phyloP scores from a whole-genome alignment of 1,284 basidiomycete genomes.

The Tetrapyrgos nigripes region DNA sequence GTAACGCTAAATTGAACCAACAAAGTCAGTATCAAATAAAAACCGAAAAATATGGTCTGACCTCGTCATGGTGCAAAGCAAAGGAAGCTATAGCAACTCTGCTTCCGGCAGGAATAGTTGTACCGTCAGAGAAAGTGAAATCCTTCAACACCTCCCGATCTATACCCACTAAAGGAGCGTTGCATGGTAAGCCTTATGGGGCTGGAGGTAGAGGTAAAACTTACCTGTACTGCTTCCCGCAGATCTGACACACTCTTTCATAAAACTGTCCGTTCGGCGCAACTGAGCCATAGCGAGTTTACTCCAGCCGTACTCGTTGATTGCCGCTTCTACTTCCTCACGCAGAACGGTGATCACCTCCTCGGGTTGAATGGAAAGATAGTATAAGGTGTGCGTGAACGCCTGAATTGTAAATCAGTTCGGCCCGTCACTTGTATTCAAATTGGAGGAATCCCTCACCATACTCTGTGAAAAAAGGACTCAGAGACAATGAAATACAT shows the following conservation, averaged over 20 bases:
- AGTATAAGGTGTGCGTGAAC: constrained; percentile 40
- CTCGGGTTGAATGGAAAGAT: constrained; percentile 42
- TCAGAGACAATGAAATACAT: background rate
- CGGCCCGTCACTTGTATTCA: background rate
- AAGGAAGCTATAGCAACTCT: constrained; percentile 17
- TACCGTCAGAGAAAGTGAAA: constrained; percentile 32
- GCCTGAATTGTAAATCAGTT: background rate
- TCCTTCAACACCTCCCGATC: constrained; percentile 23
- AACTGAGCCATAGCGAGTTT: constrained; percentile 41
- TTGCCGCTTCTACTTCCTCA: constrained; percentile 40
- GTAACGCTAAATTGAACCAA: background rate
- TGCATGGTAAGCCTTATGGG: background rate
- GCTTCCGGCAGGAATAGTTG: constrained; percentile 27
- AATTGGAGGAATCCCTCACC: background rate
- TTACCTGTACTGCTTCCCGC: constrained; percentile 26
- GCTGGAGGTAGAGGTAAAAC: background rate
- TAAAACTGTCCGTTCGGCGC: constrained; percentile 46
- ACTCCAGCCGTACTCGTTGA: constrained; percentile 42
- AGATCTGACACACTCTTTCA: constrained; percentile 40
- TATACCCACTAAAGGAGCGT: constrained; percentile 14
- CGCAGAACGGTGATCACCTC: constrained; percentile 37
- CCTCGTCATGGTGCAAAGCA: constrained; percentile 25
- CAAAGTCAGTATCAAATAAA: background rate
- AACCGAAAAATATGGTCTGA: background rate
- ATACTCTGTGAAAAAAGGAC: background rate